Conservation (phyloP, 805 yeast genomes). For the Saturnispora sekii region DNA sequence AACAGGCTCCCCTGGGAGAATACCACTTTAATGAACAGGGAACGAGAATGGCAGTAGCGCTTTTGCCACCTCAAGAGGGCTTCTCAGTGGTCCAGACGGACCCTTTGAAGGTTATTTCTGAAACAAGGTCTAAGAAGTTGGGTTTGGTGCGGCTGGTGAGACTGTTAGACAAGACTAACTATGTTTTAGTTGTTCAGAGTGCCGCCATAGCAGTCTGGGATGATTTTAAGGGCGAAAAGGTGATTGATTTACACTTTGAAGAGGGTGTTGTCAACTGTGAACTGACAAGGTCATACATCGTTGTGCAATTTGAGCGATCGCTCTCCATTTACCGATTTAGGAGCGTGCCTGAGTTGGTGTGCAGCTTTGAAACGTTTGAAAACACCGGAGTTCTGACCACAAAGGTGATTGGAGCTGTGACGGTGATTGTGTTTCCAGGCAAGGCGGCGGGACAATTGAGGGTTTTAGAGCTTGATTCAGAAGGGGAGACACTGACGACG, state of each 20-base stretch:
- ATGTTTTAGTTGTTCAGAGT: slow-evolving; percentile 56
- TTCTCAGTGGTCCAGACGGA: slow-evolving; percentile 79
- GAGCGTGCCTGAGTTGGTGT: slow-evolving; percentile 62
- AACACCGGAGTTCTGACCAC: slow-evolving; percentile 36
- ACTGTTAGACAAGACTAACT: slow-evolving; percentile 87
- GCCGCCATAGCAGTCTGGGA: slow-evolving; percentile 88
- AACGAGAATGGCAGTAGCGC: too few species aligned
- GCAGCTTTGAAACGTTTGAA: slow-evolving; percentile 53
- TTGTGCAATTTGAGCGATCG: slow-evolving; percentile 59
- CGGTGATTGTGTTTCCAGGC: slow-evolving; percentile 61
- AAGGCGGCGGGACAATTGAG: slow-evolving; percentile 69
- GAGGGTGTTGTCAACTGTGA: slow-evolving; percentile 67
- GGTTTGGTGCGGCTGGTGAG: slow-evolving; percentile 58
- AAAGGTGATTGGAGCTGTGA: too few species aligned
- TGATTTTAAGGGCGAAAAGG: slow-evolving; percentile 68
- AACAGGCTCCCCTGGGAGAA: too few species aligned
- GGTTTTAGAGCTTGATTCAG: slow-evolving; percentile 51
- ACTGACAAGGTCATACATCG: slow-evolving; percentile 63
- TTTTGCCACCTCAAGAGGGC: slow-evolving; percentile 74
- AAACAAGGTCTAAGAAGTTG: not conserved
- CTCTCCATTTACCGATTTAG: slow-evolving; percentile 73
- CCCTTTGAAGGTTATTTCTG: slow-evolving; percentile 48
- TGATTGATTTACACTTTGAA: slow-evolving; percentile 65
- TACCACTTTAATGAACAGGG: too few species aligned
- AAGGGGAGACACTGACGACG: slow-evolving; percentile 33